phyloP scores from a whole-genome alignment of 2,329 filamentous ascomycete species.

The Epichloe gansuensis region DNA sequence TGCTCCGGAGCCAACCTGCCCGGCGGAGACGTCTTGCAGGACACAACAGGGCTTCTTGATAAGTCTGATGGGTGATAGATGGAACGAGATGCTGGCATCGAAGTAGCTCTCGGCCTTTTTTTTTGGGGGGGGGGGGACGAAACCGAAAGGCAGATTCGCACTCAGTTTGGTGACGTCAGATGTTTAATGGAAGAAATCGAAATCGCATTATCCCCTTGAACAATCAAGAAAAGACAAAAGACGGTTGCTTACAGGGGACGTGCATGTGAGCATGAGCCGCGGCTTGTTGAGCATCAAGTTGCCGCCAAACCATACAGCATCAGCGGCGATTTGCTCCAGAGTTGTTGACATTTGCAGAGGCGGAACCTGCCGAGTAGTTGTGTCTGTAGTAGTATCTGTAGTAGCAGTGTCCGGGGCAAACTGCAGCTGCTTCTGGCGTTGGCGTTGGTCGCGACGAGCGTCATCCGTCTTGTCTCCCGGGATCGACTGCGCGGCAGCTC shows the following conservation, averaged over 20 bases:
- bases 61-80: constrained; percentile 5
- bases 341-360: background rate
- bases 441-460: background rate
- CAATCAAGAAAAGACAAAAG: background rate
- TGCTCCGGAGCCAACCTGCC: background rate
- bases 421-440: background rate
- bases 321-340: background rate
- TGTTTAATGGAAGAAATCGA: background rate
- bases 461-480: background rate
- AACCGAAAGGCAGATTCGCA: background rate
- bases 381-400: background rate
- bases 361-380: background rate
- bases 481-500: background rate
- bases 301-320: constrained; percentile 1
- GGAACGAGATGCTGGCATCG: constrained; percentile 1
- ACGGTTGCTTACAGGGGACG: constrained; percentile 1
- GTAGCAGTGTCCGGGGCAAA: background rate
- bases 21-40: constrained; percentile 1
- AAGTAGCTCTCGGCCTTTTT: background rate
- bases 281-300: background rate
- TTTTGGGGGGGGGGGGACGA: background rate
- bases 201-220: background rate
- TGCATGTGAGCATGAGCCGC: background rate
- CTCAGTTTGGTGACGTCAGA: background rate
- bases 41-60: constrained; percentile 4